Conservation (phyloP, 208 protist species). For the Crithidia fasciculata region DNA sequence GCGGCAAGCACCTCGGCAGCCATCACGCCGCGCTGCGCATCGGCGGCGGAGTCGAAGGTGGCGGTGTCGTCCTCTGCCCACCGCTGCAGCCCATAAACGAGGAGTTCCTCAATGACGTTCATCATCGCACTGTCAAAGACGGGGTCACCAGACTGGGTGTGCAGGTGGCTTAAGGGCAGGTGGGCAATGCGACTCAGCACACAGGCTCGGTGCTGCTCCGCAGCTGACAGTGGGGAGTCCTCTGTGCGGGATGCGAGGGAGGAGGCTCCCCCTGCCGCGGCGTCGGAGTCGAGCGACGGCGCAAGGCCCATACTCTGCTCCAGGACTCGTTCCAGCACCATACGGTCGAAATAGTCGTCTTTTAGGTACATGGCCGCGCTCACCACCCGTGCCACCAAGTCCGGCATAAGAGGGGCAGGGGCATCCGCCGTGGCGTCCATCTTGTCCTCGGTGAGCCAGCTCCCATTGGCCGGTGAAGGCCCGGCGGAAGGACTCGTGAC, state of each 20-base stretch:
- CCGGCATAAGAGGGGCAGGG: constrained; percentile 30
- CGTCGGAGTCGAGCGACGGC: background rate
- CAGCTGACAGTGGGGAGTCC: background rate
- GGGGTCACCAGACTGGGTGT: constrained; percentile 69
- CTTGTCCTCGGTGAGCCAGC: background rate
- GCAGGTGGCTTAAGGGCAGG: constrained; percentile 41
- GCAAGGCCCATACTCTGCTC: constrained; percentile 25
- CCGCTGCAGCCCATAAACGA: constrained; percentile 42
- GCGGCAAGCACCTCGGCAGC: background rate
- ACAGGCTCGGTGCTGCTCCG: constrained; percentile 31
- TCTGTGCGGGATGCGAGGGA: background rate
- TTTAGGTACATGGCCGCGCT: constrained; percentile 74
- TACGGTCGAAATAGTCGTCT: constrained; percentile 88
- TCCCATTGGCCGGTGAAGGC: background rate
- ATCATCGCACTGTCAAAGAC: constrained; percentile 80
- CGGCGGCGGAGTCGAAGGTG: background rate
- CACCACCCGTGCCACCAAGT: constrained; percentile 73
- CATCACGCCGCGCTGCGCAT: constrained; percentile 12
- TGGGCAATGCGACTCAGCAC: constrained; percentile 35
- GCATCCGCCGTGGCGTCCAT: background rate
- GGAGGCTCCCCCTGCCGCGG: background rate
- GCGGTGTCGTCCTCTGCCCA: constrained; percentile 21
- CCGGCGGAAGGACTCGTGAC: background rate
- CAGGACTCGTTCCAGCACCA: constrained; percentile 68
- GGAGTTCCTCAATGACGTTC: constrained; percentile 69